Evolutionary conservation across 306 rosid species (phyloP).

Genomic region (Quercus ilex): DNA sequence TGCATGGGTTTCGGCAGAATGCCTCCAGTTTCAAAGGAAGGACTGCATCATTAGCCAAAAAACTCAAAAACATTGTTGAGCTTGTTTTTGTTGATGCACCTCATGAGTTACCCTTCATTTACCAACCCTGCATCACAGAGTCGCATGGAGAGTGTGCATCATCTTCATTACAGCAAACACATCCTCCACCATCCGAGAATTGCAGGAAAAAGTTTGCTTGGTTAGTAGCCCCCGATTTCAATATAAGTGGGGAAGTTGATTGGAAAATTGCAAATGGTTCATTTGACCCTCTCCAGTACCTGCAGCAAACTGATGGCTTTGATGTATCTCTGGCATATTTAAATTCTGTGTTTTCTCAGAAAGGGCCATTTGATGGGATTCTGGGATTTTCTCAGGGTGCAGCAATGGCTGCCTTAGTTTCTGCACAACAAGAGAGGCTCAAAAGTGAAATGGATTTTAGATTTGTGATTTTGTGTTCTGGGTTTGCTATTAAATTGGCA

Average conservation of each 20-base stretch:
- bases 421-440: conserved; percentile 43
- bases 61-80: conserved; percentile 67
- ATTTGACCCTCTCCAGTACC: conserved; percentile 81
- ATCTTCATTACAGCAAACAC: conserved; percentile 26
- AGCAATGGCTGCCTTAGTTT: conserved; percentile 72
- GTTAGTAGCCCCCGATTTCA: conserved; percentile 54
- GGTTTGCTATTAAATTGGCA: conserved; percentile 43
- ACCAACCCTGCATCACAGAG: conserved; percentile 40
- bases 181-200: conserved; percentile 53
- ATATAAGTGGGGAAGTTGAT: conserved; percentile 19
- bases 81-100: conserved; percentile 75
- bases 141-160: conserved; percentile 19
- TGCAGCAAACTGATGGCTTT: conserved; percentile 68
- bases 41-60: conserved; percentile 81
- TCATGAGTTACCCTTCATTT: conserved; percentile 78
- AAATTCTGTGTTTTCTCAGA: conserved; percentile 42
- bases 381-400: conserved; percentile 95
- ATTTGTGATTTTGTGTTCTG: conserved; percentile 79
- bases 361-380: conserved; percentile 84
- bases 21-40: conserved; percentile 88
- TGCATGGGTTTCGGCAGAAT: conserved; percentile 94
- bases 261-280: conserved; percentile 72
- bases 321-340: conserved; percentile 58
- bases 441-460: conserved; percentile 47
- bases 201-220: conserved; percentile 84